These are phyloP conservation scores for Malassezia globosa DNA, from an alignment of 1,284 basidiomycete species.

Conservation along the genomic window DNA sequence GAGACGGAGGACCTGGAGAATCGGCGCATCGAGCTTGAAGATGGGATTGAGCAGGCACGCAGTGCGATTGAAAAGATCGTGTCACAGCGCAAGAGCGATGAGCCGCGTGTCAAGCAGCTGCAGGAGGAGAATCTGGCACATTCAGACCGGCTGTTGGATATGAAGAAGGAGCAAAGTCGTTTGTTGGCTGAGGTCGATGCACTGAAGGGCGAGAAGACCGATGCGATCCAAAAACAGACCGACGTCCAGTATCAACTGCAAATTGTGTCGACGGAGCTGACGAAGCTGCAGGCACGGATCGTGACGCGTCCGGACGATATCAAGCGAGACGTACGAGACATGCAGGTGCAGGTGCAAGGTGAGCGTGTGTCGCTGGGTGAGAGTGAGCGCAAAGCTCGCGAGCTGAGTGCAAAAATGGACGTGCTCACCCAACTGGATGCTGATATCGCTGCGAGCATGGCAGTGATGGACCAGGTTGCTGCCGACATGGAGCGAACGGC, in stretches of 20 bases:
- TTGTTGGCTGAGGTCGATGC: slow-evolving; percentile 28
- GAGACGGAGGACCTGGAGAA: slow-evolving; percentile 57
- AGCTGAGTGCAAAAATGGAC: slow-evolving; percentile 27
- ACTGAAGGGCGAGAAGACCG: slow-evolving; percentile 27
- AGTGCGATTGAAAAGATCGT: slow-evolving; percentile 48
- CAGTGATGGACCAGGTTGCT: slow-evolving; percentile 31
- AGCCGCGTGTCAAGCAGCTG: slow-evolving; percentile 58
- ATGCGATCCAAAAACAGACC: slow-evolving; percentile 25
- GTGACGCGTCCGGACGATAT: slow-evolving; percentile 30
- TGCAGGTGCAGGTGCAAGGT: slow-evolving; percentile 57
- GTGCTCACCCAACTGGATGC: slow-evolving; percentile 20
- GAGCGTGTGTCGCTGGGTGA: slow-evolving; percentile 61
- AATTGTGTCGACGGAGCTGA: slow-evolving; percentile 26
- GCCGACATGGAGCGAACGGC: slow-evolving; percentile 22
- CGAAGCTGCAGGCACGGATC: slow-evolving; percentile 32
- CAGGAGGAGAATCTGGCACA: slow-evolving; percentile 66
- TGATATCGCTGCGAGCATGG: slow-evolving; percentile 23
- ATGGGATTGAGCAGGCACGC: slow-evolving; percentile 53
- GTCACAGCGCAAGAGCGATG: slow-evolving; percentile 51
- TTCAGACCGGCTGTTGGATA: slow-evolving; percentile 58
- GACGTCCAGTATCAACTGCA: slow-evolving; percentile 32
- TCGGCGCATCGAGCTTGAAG: slow-evolving; percentile 53
- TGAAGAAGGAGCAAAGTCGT: slow-evolving; percentile 25
- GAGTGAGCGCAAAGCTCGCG: slow-evolving; percentile 58
- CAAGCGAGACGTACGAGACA: slow-evolving; percentile 22